phyloP scores from a whole-genome alignment of 2,329 filamentous ascomycete species.

The Neonectria magnoliae region DNA sequence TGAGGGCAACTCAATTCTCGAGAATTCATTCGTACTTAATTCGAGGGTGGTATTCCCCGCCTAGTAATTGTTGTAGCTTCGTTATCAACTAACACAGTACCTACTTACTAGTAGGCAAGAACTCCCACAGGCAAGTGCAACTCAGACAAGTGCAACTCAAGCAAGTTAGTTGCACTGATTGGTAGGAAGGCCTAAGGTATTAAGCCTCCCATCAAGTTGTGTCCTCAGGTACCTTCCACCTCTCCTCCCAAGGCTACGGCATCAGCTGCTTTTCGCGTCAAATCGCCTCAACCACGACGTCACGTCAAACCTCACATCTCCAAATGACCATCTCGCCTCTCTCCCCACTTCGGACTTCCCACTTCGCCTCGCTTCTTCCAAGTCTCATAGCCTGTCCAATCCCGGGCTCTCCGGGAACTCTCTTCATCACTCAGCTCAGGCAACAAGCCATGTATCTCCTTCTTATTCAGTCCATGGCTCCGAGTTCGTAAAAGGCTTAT shows the following conservation, averaged over 20 bases:
- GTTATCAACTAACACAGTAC: not conserved
- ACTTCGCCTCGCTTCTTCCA: not conserved
- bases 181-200: not conserved
- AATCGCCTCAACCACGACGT: constrained; percentile 12
- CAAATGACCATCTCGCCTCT: constrained; percentile 1
- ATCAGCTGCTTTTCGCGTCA: constrained; percentile 17
- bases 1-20: constrained; percentile 28
- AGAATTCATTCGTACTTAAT: constrained; percentile 1
- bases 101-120: not conserved
- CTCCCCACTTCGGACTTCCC: not conserved
- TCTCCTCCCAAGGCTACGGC: not conserved
- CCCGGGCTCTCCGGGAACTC: constrained; percentile 15
- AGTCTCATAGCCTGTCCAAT: constrained; percentile 11
- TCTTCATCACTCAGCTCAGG: constrained; percentile 2
- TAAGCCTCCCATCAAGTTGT: not conserved
- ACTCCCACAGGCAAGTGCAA: not conserved
- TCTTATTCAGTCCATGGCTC: constrained; percentile 4
- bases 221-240: not conserved
- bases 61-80: not conserved
- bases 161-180: not conserved
- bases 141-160: not conserved
- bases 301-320: not conserved
- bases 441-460: not conserved
- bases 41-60: not conserved
- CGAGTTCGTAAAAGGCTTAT: not conserved